Evolutionary conservation across 495 filamentous ascomycete species (phyloP).

Genomic region (Xylaria cubensis): DNA sequence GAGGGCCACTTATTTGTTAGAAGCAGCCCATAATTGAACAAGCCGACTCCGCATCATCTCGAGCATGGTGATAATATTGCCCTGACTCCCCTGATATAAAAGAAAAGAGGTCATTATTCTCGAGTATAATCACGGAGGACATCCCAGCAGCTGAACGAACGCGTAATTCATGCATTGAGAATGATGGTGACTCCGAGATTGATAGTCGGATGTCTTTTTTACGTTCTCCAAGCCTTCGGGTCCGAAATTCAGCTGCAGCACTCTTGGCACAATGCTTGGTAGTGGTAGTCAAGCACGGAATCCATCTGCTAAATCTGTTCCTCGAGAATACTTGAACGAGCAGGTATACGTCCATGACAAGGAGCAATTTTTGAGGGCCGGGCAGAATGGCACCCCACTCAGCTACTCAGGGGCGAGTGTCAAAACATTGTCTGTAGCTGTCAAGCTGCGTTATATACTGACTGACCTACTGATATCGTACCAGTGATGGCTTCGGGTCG

Average conservation of each 20-base stretch:
- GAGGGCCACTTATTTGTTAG: neutral
- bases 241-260: slow-evolving; percentile 19
- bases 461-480: slow-evolving; percentile 16
- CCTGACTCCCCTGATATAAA: neutral
- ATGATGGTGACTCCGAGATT: slow-evolving; percentile 18
- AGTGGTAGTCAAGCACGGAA: slow-evolving; percentile 6
- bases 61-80: neutral
- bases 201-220: slow-evolving; percentile 14
- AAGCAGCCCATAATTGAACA: neutral
- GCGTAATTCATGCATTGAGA: slow-evolving; percentile 19
- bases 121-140: neutral
- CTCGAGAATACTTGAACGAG: neutral
- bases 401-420: neutral
- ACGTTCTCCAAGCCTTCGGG: slow-evolving; percentile 16
- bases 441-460: neutral
- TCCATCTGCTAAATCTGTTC: neutral
- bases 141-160: slow-evolving; percentile 23
- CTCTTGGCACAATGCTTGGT: slow-evolving; percentile 26
- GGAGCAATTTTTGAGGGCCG: slow-evolving; percentile 1
- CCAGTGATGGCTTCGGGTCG: slow-evolving; percentile 20
- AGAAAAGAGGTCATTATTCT: slow-evolving; percentile 3
- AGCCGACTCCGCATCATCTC: slow-evolving; percentile 1
- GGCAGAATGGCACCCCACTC: slow-evolving; percentile 9
- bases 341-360: neutral
- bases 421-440: neutral